These are phyloP conservation scores for Aureobasidium sp. DNA, from an alignment of 2,329 filamentous ascomycete genomes.

Conservation along the genomic window DNA sequence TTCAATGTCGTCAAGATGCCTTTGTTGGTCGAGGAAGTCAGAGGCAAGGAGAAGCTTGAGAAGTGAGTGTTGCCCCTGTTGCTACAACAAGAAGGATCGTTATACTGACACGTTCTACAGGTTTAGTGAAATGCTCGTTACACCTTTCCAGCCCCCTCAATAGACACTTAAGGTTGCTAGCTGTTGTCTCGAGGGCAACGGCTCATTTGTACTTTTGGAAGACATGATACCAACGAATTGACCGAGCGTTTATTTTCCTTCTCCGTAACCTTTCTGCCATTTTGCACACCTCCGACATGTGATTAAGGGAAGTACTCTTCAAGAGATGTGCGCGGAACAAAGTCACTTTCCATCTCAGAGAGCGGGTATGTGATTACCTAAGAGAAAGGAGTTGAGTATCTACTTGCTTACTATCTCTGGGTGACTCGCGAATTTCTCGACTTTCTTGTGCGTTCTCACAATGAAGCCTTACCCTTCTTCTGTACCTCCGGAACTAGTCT, in stretches of 20 bases:
- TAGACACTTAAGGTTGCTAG: not conserved
- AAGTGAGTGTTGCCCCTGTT: too few relatives aligned
- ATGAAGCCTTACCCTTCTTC: too few relatives aligned
- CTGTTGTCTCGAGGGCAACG: too few relatives aligned
- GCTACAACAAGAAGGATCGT: too few relatives aligned
- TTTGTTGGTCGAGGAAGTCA: conserved; percentile 85
- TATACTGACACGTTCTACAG: conserved; percentile 23
- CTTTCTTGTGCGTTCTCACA: too few relatives aligned
- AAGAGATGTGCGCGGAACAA: too few relatives aligned
- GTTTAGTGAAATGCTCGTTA: conserved; percentile 79
- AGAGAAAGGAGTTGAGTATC: not conserved
- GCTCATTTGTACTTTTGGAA: not conserved
- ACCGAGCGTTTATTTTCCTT: not conserved
- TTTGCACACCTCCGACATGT: not conserved
- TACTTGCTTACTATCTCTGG: not conserved
- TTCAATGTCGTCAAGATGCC: conserved; percentile 99
- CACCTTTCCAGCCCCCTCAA: conserved; percentile 62
- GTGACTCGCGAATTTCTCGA: not conserved
- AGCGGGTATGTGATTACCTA: not conserved
- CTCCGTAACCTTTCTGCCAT: not conserved
- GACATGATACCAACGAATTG: conserved; percentile 15
- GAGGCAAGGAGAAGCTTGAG: conserved; percentile 89
- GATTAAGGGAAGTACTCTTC: too few relatives aligned
- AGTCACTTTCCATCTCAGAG: not conserved
- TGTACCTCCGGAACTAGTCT: too few relatives aligned